A percentile compares a stretch with the other conserved stretches of the same genome.
Evolutionary conservation across 305 asterid species (phyloP).

Genomic region (Solanum hybrid): DNA sequence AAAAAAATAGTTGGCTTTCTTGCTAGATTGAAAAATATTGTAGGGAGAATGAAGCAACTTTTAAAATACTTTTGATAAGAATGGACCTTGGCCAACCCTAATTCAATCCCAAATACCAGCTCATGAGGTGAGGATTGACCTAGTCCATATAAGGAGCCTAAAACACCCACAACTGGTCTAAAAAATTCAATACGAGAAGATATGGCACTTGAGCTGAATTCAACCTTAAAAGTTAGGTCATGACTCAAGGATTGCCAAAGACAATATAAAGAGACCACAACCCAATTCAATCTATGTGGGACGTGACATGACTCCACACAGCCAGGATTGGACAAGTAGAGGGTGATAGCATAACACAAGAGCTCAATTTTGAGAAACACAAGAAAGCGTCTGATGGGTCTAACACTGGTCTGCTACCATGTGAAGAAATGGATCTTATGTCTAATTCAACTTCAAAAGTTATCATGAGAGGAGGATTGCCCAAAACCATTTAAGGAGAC

Average conservation of each 20-base stretch:
- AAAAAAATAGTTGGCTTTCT: not conserved
- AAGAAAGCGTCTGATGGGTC: not conserved
- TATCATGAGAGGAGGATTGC: not conserved
- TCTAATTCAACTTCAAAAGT: not conserved
- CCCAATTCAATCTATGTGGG: not conserved
- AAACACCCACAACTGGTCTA: not conserved
- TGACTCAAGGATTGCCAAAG: not conserved
- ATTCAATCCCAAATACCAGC: not conserved
- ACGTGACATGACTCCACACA: not conserved
- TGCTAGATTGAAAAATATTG: not conserved
- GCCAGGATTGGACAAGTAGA: not conserved
- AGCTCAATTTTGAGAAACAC: not conserved
- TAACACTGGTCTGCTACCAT: not conserved
- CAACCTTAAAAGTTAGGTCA: not conserved
- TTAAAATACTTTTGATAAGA: not conserved
- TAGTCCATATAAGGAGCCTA: not conserved
- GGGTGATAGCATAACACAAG: not conserved
- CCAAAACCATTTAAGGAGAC: not conserved
- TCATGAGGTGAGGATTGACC: not conserved
- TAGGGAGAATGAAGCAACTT: not conserved
- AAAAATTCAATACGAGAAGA: not conserved
- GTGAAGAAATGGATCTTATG: not conserved
- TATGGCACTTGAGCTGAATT: not conserved
- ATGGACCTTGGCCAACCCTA: not conserved
- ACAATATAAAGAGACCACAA: not conserved